Conservation (phyloP, 2,329 filamentous ascomycete species). For the Fusarium penzigii region DNA sequence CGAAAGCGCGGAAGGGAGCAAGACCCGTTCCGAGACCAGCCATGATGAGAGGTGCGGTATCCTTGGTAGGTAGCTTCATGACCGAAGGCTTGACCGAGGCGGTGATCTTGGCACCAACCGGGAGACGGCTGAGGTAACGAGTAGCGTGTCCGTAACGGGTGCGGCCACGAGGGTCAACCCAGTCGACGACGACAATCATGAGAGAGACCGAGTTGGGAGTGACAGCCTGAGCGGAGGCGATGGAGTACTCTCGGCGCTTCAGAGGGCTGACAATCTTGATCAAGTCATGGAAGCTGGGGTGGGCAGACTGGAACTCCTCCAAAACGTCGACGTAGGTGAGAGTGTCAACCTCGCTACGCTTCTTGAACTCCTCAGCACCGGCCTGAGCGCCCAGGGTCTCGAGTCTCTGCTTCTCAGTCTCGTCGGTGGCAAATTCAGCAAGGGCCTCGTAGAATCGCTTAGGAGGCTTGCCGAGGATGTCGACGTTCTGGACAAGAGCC, state of each 20-base stretch:
- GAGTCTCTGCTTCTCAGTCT: constrained; percentile 79
- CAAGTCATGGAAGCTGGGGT: constrained; percentile 85
- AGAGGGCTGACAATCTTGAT: constrained; percentile 83
- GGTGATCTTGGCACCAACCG: constrained; percentile 76
- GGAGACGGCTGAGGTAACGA: constrained; percentile 78
- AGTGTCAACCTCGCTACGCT: constrained; percentile 85
- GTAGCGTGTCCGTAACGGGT: constrained; percentile 92
- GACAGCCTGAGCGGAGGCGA: constrained; percentile 94
- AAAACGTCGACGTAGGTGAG: constrained; percentile 89
- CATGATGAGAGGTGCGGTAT: constrained; percentile 96
- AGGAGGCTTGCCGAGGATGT: constrained; percentile 94
- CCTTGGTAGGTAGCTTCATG: constrained; percentile 92
- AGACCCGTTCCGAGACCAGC: constrained; percentile 97
- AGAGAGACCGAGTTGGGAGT: constrained; percentile 86
- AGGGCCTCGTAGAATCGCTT: constrained; percentile 98
- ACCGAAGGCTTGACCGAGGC: constrained; percentile 97
- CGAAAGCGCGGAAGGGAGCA: constrained; percentile 97
- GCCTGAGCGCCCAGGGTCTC: constrained; percentile 74
- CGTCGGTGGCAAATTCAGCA: constrained; percentile 80
- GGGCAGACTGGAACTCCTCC: constrained; percentile 86
- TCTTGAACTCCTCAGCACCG: constrained; percentile 89
- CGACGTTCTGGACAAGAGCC: constrained; percentile 85
- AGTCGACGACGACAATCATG: constrained; percentile 96
- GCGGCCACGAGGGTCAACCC: constrained; percentile 86
- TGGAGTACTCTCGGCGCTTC: constrained; percentile 98